Conservation (phyloP, 176 grass and related monocot genomes). For the Avena eriantha region DNA sequence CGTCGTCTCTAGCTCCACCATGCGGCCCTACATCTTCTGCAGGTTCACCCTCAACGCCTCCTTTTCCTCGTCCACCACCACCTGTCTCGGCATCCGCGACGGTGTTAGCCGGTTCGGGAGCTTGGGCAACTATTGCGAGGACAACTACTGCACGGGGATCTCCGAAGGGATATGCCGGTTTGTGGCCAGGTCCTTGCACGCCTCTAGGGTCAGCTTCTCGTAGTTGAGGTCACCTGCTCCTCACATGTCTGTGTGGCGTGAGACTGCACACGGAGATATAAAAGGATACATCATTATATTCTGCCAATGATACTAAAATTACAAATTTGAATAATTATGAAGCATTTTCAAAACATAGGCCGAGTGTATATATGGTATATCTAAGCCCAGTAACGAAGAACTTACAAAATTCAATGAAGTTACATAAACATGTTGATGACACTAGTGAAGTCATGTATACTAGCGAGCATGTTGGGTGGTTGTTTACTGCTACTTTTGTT, state of each 20-base stretch:
- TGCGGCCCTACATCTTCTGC: conserved; percentile 74
- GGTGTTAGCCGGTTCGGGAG: conserved; percentile 12
- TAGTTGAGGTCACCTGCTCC: conserved; percentile 78
- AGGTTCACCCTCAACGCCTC: conserved; percentile 69
- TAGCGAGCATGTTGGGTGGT: background rate
- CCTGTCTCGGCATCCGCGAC: conserved; percentile 45
- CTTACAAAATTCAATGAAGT: background rate
- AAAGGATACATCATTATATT: background rate
- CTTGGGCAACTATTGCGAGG: conserved; percentile 65
- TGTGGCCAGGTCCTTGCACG: conserved; percentile 93
- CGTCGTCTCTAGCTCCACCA: conserved; percentile 81
- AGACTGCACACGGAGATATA: conserved; percentile 47
- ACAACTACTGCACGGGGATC: conserved; percentile 76
- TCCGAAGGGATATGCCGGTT: conserved; percentile 72
- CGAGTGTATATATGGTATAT: too few species aligned
- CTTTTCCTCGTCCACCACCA: conserved; percentile 64
- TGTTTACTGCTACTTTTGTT: conserved; percentile 31
- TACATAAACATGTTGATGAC: background rate
- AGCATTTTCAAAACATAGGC: background rate
- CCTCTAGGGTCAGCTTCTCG: conserved; percentile 86
- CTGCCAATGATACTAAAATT: too few species aligned
- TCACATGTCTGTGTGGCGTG: conserved; percentile 55
- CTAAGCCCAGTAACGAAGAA: background rate
- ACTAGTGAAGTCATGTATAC: too few species aligned
- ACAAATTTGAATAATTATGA: background rate